Percentiles rank a stretch among this genome's conserved stretches.
Evolutionary conservation across 805 yeast genomes (phyloP).

Genomic region (Monosporozyma servazzii): DNA sequence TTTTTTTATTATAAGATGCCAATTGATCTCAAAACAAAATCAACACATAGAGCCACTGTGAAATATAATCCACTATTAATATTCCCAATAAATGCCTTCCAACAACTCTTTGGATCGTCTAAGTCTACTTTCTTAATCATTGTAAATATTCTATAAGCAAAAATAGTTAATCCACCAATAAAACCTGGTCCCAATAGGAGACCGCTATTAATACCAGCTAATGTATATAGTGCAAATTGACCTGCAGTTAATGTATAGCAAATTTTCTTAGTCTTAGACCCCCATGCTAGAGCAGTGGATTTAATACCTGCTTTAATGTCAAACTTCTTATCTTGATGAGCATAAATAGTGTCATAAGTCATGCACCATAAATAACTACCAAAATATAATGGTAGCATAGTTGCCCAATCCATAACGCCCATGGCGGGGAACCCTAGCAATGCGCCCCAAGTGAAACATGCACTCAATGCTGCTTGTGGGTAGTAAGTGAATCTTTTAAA

Average conservation of each 20-base stretch:
- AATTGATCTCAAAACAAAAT: conserved; percentile 42
- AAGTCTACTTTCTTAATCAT: conserved; percentile 71
- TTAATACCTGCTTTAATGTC: conserved; percentile 88
- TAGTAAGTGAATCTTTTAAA: conserved; percentile 93
- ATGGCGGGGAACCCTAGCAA: conserved; percentile 92
- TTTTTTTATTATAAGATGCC: conserved; percentile 23
- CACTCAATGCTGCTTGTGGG: conserved; percentile 77
- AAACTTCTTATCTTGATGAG: conserved; percentile 90
- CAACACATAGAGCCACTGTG: conserved; percentile 57
- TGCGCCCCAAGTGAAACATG: conserved; percentile 92
- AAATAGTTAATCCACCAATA: conserved; percentile 52
- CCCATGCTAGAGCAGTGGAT: conserved; percentile 95
- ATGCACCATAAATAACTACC: conserved; percentile 87
- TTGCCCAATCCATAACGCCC: conserved; percentile 69
- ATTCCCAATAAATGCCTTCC: conserved; percentile 71
- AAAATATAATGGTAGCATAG: conserved; percentile 68
- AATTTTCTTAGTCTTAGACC: conserved; percentile 57
- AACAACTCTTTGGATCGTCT: conserved; percentile 72
- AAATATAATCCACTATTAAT: conserved; percentile 66
- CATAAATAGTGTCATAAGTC: conserved; percentile 93
- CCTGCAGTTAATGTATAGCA: conserved; percentile 53
- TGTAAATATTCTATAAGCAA: conserved; percentile 55
- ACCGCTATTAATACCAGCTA: conserved; percentile 67
- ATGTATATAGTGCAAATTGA: conserved; percentile 54
- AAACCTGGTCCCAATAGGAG: conserved; percentile 74